These are phyloP conservation scores for Tetraselmis striata DNA, from an alignment of 139 green algal species.

Conservation along the genomic window DNA sequence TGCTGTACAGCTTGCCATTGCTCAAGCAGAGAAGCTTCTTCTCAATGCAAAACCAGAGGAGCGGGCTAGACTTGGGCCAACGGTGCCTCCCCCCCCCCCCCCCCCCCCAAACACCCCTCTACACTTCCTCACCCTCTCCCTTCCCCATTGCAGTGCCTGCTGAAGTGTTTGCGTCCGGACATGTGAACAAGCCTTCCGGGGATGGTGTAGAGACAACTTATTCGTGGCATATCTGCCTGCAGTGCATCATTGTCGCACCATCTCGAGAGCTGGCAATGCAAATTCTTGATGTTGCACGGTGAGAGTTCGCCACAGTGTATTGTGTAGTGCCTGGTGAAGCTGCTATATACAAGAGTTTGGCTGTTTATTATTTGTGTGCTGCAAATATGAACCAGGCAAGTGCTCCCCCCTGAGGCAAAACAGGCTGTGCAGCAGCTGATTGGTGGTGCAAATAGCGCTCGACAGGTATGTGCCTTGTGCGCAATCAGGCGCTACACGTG, in stretches of 20 bases:
- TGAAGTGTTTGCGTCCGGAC: conserved; percentile 13
- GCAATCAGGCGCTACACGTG: no score
- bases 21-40: not conserved
- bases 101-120: not conserved
- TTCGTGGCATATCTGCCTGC: not conserved
- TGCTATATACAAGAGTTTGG: no score
- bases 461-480: no score
- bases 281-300: conserved; percentile 63
- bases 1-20: not conserved
- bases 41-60: not conserved
- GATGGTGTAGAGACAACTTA: no score
- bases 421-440: conserved; percentile 89
- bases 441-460: conserved; percentile 77
- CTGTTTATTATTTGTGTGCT: no score
- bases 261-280: conserved; percentile 93
- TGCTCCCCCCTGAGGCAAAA: conserved; percentile 53
- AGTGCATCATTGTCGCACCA: conserved; percentile 77
- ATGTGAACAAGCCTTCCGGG: not conserved
- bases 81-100: not conserved
- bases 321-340: not conserved
- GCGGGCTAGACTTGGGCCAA: not conserved
- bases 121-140: not conserved
- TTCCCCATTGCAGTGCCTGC: conserved; percentile 2
- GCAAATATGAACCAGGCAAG: not conserved
- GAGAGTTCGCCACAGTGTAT: not conserved